Evolutionary conservation across 2,329 filamentous ascomycete genomes (phyloP).

Genomic region (Dichotomopilus funicola): DNA sequence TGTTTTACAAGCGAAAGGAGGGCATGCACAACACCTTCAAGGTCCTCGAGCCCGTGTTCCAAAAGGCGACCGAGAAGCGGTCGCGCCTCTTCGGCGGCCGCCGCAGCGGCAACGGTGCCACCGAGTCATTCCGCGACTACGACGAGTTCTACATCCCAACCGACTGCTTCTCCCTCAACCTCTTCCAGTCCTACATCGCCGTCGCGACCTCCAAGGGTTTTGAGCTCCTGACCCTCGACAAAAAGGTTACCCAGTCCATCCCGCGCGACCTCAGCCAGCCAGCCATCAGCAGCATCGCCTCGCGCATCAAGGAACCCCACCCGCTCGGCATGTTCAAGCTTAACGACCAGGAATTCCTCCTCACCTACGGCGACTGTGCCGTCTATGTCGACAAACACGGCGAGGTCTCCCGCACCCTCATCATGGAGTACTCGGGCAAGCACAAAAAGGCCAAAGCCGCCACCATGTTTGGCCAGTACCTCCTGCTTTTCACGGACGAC

Average conservation of each 20-base stretch:
- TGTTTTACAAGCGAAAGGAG: conserved; percentile 97
- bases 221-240: conserved; percentile 93
- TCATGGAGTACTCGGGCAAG: conserved; percentile 98
- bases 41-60: conserved; percentile 90
- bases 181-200: conserved; percentile 91
- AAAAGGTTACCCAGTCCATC: conserved; percentile 91
- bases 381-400: conserved; percentile 98
- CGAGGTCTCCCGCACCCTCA: conserved; percentile 85
- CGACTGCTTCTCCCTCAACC: conserved; percentile 89
- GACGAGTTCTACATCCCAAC: conserved; percentile 98
- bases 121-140: conserved; percentile 95
- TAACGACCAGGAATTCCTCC: conserved; percentile 83
- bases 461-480: conserved; percentile 84
- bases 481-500: conserved; percentile 89
- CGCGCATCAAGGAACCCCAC: conserved; percentile 72
- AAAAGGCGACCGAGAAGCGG: conserved; percentile 83
- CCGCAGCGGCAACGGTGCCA: conserved; percentile 58
- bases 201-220: conserved; percentile 88
- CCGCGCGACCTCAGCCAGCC: conserved; percentile 70
- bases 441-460: conserved; percentile 70
- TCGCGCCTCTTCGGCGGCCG: conserved; percentile 59
- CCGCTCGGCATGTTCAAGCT: conserved; percentile 96
- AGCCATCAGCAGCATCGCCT: conserved; percentile 77
- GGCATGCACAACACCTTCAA: conserved; percentile 91
- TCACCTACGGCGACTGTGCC: conserved; percentile 91